Evolutionary conservation across 2,329 filamentous ascomycete genomes (phyloP).

Genomic region (Fusarium incarnatum): DNA sequence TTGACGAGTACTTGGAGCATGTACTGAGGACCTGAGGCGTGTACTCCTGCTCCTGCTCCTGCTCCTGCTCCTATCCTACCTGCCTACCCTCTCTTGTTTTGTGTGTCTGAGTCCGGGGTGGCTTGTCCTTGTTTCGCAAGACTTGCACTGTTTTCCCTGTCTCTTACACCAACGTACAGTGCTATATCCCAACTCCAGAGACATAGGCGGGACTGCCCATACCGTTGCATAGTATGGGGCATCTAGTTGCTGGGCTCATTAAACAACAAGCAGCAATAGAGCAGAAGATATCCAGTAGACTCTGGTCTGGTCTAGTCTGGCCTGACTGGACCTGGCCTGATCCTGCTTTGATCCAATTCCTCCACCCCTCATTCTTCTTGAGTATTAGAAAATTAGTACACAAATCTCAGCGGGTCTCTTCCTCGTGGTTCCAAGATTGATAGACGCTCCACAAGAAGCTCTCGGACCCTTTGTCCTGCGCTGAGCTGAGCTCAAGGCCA

Average conservation of each 20-base stretch:
- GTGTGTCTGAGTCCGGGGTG: conserved; percentile 40
- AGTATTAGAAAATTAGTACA: not conserved
- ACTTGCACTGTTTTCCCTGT: conserved; percentile 15
- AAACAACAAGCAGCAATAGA: not conserved
- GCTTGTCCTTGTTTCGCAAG: conserved; percentile 33
- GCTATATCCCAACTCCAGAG: not conserved
- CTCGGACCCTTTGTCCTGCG: conserved; percentile 34
- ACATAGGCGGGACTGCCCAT: not conserved
- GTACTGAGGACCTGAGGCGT: conserved; percentile 30
- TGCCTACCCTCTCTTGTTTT: conserved; percentile 6
- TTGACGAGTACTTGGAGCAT: conserved; percentile 26
- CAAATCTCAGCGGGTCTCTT: conserved; percentile 25
- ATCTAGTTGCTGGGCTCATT: not conserved
- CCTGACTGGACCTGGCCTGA: conserved; percentile 9
- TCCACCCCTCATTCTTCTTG: conserved; percentile 11
- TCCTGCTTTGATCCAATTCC: conserved; percentile 13
- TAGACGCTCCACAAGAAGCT: conserved; percentile 31
- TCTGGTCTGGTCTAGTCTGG: conserved; percentile 4
- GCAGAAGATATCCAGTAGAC: conserved; percentile 10
- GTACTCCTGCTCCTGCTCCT: conserved; percentile 1
- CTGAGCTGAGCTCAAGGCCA: conserved; percentile 26
- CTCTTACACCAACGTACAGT: conserved; percentile 38
- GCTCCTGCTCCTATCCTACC: not conserved
- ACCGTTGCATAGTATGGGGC: conserved; percentile 12
- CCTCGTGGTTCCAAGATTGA: conserved; percentile 27